Conservation (phyloP, 2,329 filamentous ascomycete genomes). For the Cytospora piceae region DNA sequence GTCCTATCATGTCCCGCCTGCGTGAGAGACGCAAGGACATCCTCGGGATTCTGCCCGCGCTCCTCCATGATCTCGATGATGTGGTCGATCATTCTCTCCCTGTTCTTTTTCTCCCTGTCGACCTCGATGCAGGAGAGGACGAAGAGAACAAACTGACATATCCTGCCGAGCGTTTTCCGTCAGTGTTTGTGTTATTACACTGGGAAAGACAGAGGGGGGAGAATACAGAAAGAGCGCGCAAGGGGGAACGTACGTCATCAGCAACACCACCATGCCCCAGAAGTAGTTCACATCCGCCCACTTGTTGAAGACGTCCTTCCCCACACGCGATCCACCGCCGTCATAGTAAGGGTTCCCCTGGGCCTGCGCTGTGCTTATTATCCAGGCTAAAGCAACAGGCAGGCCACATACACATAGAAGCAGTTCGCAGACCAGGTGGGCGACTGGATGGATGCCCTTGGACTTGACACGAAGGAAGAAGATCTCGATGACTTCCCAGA, state of each 20-base stretch:
- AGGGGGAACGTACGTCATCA: background rate
- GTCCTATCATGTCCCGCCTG: conserved; percentile 1
- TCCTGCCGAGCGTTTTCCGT: background rate
- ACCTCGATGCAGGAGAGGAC: conserved; percentile 9
- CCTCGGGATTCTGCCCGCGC: conserved; percentile 8
- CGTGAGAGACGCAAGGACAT: conserved; percentile 5
- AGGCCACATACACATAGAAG: background rate
- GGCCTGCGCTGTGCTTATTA: background rate
- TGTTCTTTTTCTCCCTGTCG: conserved; percentile 7
- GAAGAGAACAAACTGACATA: conserved; percentile 9
- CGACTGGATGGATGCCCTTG: conserved; percentile 2
- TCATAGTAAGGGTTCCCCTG: background rate
- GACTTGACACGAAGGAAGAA: background rate
- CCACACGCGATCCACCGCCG: background rate
- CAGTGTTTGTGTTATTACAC: background rate
- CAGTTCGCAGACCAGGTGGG: conserved; percentile 13
- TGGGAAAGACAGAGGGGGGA: too few species aligned
- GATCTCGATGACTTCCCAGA: conserved; percentile 10
- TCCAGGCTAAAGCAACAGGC: background rate
- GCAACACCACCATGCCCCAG: background rate
- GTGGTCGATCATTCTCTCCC: conserved; percentile 9
- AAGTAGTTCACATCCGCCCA: conserved; percentile 14
- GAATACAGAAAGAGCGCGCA: background rate
- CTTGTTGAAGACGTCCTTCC: background rate
- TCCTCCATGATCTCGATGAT: conserved; percentile 8